phyloP scores from a whole-genome alignment of 2,329 filamentous ascomycete species.

The Cladorrhinum sp. region DNA sequence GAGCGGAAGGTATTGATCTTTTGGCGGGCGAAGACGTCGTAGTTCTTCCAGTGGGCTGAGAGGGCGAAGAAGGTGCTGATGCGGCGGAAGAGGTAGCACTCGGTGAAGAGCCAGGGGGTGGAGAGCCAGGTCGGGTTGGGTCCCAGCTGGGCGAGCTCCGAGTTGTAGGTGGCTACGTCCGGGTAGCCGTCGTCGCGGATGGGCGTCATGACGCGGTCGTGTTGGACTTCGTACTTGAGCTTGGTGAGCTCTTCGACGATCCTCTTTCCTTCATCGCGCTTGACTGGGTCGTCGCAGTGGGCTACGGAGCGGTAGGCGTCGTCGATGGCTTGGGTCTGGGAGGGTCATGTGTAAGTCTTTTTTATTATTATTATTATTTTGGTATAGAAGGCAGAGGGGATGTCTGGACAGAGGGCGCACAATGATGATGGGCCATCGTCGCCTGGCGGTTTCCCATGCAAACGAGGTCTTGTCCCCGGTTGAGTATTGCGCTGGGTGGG shows the following conservation, averaged over 20 bases:
- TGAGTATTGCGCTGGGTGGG: conserved; percentile 62
- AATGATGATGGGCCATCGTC: conserved; percentile 91
- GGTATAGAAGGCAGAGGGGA: neutral
- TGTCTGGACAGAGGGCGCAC: conserved; percentile 51
- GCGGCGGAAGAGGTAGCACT: conserved; percentile 92
- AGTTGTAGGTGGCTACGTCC: conserved; percentile 80
- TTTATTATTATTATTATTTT: too few species aligned
- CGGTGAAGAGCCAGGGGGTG: conserved; percentile 82
- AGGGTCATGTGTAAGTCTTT: neutral
- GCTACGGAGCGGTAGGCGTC: conserved; percentile 79
- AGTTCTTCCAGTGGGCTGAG: conserved; percentile 79
- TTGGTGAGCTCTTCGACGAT: conserved; percentile 75
- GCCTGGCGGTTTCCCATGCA: conserved; percentile 76
- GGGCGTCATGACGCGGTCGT: conserved; percentile 74
- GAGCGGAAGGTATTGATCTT: conserved; percentile 92
- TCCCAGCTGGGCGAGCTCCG: conserved; percentile 72
- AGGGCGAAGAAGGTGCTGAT: conserved; percentile 74
- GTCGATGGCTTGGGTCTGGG: conserved; percentile 84
- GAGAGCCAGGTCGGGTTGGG: conserved; percentile 72
- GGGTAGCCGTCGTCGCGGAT: conserved; percentile 71
- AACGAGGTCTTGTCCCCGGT: conserved; percentile 85
- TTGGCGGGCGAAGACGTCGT: conserved; percentile 86
- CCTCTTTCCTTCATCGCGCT: conserved; percentile 75
- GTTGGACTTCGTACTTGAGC: conserved; percentile 93
- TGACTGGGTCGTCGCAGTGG: conserved; percentile 57